Base-by-base conservation (phyloP, 75 land plant species). In the Pseudotsuga menziesii region DNA sequence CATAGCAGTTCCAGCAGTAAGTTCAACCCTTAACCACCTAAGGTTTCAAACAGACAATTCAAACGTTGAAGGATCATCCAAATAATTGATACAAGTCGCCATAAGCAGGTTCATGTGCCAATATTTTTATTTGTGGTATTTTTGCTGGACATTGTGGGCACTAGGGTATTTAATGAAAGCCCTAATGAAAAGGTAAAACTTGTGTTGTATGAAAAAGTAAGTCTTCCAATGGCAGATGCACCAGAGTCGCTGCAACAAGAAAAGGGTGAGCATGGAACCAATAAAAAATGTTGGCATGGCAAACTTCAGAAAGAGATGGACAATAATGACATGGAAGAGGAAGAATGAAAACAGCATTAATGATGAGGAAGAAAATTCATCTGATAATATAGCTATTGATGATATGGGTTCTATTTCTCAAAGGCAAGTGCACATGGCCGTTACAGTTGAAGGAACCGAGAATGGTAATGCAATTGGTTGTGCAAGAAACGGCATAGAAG, bases 101-200 rank as follows among this genome's bases (percentile, higher is more conserved):
- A n/a, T n/a, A n/a, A n/a, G 69, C 69, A 64, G 69, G 69, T 64
- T 64, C 39, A 64, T 32, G 29, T 32, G 39, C 39, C 19, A 25
- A 63, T 14, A 16, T 0, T 64, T 63, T 32, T 64, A 32, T 64
- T 3, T 64, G 20, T 4, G 1, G 39, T 64, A 32, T 32, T 32
- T 14, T 64, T 64, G 69, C 15, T 16, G 69, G 39, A 32, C 17
- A 64, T 64, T 29, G 39, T 17, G 35, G 17, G 39, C 35, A 19
- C 39, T 2, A 16, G 39, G 35, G 69, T 36, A 64, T 36, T 64
- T 27, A 14, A 15, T 19, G 6, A 64, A 32, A 64, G 52, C 27
- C 39, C 15, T 64, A 64, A 32, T 23, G 69, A 15, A 29, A 15
- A 64, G 20, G 17, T 32, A 64, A 64, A 7, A 64, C 39, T 29